Evolutionary conservation across 2,329 filamentous ascomycete species (phyloP).

Genomic region (Sordariomycetes sp.): DNA sequence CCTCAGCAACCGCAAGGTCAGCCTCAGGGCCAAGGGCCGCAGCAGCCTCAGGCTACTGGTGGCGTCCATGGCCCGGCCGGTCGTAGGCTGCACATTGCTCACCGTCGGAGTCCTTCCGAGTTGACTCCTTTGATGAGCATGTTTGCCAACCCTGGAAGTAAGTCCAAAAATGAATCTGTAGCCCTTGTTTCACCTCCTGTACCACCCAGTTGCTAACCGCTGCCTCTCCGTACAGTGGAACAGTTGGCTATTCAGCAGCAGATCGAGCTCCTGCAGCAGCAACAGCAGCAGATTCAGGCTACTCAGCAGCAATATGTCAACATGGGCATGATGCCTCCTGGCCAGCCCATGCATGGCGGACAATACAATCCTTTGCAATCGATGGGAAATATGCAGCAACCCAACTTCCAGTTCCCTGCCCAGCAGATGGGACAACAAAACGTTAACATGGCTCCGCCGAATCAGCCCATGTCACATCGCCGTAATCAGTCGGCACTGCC

Average conservation of each 20-base stretch:
- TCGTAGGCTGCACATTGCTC: constrained; percentile 91
- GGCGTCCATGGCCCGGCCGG: constrained; percentile 67
- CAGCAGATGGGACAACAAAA: constrained; percentile 67
- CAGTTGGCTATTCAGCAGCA: constrained; percentile 97
- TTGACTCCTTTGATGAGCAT: constrained; percentile 96
- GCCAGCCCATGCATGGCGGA: constrained; percentile 63
- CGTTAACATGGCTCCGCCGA: constrained; percentile 62
- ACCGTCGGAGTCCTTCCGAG: constrained; percentile 94
- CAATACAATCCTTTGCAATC: constrained; percentile 72
- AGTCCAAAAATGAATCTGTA: constrained; percentile 23
- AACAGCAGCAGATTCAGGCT: constrained; percentile 94
- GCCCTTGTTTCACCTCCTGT: background rate
- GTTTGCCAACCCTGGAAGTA: constrained; percentile 59
- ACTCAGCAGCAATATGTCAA: constrained; percentile 97
- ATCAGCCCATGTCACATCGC: constrained; percentile 78
- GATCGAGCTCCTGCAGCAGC: constrained; percentile 93
- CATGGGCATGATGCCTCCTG: constrained; percentile 87
- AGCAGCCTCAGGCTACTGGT: constrained; percentile 34
- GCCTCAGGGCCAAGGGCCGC: constrained; percentile 29
- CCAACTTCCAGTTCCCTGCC: constrained; percentile 83
- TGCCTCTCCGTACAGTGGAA: constrained; percentile 58
- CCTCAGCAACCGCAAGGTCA: constrained; percentile 32
- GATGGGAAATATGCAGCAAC: constrained; percentile 71
- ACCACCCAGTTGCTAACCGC: constrained; percentile 3
- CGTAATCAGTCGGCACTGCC: constrained; percentile 97